Conservation (phyloP, 2,329 filamentous ascomycete genomes). For the Coccinonectria pachysandricola region DNA sequence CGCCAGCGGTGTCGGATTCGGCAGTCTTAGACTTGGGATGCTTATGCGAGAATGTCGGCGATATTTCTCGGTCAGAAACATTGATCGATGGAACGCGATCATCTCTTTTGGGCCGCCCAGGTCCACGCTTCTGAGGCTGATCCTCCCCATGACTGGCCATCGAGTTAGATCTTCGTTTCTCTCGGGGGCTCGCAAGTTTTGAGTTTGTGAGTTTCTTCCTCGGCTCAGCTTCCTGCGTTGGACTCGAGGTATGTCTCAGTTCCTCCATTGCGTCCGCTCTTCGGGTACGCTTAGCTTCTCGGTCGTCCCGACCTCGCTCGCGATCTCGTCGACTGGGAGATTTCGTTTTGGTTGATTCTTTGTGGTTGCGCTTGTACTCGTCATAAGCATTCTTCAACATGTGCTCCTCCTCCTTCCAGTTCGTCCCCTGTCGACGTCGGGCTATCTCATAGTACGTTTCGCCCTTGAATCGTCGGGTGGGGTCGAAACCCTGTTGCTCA, state of each 20-base stretch:
- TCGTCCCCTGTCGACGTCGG: slow-evolving; percentile 68
- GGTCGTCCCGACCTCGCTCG: slow-evolving; percentile 30
- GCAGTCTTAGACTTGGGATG: slow-evolving; percentile 39
- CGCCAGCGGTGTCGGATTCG: slow-evolving; percentile 42
- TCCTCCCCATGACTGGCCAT: slow-evolving; percentile 36
- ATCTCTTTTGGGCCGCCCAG: slow-evolving; percentile 46
- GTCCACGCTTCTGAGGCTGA: slow-evolving; percentile 38
- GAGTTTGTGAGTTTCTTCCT: slow-evolving; percentile 31
- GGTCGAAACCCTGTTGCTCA: slow-evolving; percentile 69
- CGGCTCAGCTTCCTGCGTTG: slow-evolving; percentile 33
- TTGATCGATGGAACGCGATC: slow-evolving; percentile 36
- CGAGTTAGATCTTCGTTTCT: slow-evolving; percentile 37
- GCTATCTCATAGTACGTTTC: slow-evolving; percentile 84
- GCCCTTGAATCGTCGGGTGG: slow-evolving; percentile 64
- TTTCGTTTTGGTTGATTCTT: slow-evolving; percentile 37
- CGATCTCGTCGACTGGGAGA: slow-evolving; percentile 37
- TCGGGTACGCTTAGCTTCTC: slow-evolving; percentile 32
- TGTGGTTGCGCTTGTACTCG: slow-evolving; percentile 45
- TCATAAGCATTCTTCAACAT: slow-evolving; percentile 69
- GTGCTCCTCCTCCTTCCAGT: slow-evolving; percentile 82
- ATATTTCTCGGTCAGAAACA: slow-evolving; percentile 42
- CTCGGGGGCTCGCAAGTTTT: slow-evolving; percentile 35
- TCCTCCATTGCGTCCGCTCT: slow-evolving; percentile 38
- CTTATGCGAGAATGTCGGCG: slow-evolving; percentile 38
- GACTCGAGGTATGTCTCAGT: slow-evolving; percentile 36